Percentiles rank a stretch among this genome's conserved stretches.
phyloP scores from a whole-genome alignment of 2,329 filamentous ascomycete genomes.

The Trichoderma gracile region DNA sequence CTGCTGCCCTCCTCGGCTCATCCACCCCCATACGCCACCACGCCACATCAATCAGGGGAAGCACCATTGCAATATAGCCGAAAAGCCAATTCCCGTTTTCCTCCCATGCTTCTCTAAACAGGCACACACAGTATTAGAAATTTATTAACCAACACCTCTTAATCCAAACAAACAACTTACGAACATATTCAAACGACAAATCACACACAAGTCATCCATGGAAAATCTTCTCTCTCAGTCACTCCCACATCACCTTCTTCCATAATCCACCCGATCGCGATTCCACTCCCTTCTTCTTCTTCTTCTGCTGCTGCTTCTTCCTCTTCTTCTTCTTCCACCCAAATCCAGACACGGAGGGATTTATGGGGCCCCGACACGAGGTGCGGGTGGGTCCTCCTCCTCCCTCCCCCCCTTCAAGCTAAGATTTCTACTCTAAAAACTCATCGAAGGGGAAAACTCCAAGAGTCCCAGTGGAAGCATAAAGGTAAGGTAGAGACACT shows the following conservation, averaged over 20 bases:
- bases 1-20: neutral
- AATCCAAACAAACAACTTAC: too few relatives aligned
- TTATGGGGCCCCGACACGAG: constrained; percentile 8
- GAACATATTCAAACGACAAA: too few relatives aligned
- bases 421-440: neutral
- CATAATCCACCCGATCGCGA: neutral
- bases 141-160: too few relatives aligned
- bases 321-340: too few relatives aligned
- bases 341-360: neutral
- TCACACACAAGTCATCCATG: neutral
- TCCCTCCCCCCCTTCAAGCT: neutral
- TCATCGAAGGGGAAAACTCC: neutral
- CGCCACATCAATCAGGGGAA: constrained; percentile 17
- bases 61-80: too few relatives aligned
- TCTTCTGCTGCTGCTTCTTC: too few relatives aligned
- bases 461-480: too few relatives aligned
- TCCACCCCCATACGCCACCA: constrained; percentile 17
- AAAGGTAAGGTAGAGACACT: too few relatives aligned
- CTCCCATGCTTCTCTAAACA: neutral
- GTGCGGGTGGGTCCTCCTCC: constrained; percentile 19
- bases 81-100: constrained; percentile 14
- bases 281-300: too few relatives aligned
- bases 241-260: neutral
- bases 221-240: neutral
- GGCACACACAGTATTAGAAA: too few relatives aligned